Base-by-base conservation (phyloP, 495 filamentous ascomycete genomes). In the Xylaria nigripes region DNA sequence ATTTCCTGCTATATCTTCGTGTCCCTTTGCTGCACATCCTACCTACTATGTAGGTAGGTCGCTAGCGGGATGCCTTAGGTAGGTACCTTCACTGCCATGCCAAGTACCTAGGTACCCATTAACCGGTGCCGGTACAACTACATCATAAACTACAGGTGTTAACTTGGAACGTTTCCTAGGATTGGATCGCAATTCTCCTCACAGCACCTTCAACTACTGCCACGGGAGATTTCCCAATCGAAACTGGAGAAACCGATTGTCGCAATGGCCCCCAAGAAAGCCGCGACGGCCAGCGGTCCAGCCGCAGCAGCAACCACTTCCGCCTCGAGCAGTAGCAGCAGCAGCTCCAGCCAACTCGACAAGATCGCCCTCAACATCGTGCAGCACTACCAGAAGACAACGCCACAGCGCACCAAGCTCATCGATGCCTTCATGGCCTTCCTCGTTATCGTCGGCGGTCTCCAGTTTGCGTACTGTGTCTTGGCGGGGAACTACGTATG, bases 381-480 rank as follows among this genome's bases (percentile, higher is more conserved):
- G 79, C 74, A 83, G 55, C 82, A 88, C 61, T 98, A 98, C 70
- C 63, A 81, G 22, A 70, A 85, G 42, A 75, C 76, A 46, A 97
- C 93, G 23, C 84, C 92, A 54, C 89, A 94, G 78, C 84, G 92
- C 32, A 90, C 87, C 43, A 90, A 95, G 77, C 81, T 99, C 55
- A 75, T 97, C 27, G 93, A 99, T 71, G 81, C 77, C 16, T 99
- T 97, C 71, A 85, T 97, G 86, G 85, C 67, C 2, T 99, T 96
- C 65, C 71, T 99, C 56, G 85, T 91, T 19, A 79, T 86, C 5
- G 86, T 91, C 8, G 93, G 90, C 41, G 88, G 77, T 12, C 66
- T 97, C 66, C 93, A 99, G 70, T 97, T 99, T 69, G 73, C 85
- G 45, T 99, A 99, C 67, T 96, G 91, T 67, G 77, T 96, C 36